Base-by-base conservation (phyloP, 148 eudicot species). In the Rhododendron molle region DNA sequence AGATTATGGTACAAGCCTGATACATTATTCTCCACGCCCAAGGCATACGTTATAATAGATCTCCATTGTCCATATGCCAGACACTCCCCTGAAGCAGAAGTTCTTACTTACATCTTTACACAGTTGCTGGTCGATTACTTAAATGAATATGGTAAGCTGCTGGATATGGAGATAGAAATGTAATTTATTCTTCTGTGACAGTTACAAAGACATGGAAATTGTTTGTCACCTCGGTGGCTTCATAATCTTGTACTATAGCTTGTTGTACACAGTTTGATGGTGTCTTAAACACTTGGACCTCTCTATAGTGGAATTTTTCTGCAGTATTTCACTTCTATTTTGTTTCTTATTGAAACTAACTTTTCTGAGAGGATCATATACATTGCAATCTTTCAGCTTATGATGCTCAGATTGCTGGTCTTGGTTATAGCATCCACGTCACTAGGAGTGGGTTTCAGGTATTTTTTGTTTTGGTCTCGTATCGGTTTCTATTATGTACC, bases 1-100 rank as follows among this genome's bases (percentile, higher is more conserved):
- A 97, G 98, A 89, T 86, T 94, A 86, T 97, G 99, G 98, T 95
- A 92, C 94, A 95, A 95, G 89, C 93, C 98, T 83, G 98, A 97
- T 86, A 91, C 94, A 36, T 89, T 85, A 78, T 97, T 95, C 88
- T 90, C 67, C 69, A 87, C 89, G 82, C 99, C 99, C 20, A 97
- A 97, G 91, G 98, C 95, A 78, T 94, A 88, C 87, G 95, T 97
- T 78, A 97, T 91, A 90, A 85, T 97, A 89, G 94, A 94, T 90
- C 94, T 97, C 86, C 89, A 93, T 86, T 97, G 99, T 89, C 99
- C 99, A 1, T 85, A 81, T 87, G 91, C 93, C 87, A 92, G 94
- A 84, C 91, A 88, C 85, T 95, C 98, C 58, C 98, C 98, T 46
- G 97, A 95, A 91, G 88, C 96, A 78, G 94, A 87, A 88, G 96